Base-by-base conservation (phyloP, 129 eudicot genomes). In the Artemisia annua region DNA sequence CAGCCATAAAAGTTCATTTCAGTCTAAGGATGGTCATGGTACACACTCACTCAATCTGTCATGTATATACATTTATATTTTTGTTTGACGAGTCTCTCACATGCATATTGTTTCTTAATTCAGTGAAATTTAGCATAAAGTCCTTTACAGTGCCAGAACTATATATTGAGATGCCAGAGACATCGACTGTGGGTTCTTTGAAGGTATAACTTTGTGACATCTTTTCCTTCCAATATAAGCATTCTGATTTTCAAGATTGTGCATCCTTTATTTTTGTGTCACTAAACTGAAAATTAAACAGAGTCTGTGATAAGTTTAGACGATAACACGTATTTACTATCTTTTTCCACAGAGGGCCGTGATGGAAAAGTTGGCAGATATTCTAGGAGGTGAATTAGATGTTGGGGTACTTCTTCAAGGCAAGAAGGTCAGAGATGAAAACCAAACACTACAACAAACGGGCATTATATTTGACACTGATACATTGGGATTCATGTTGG, bases 81-180 rank as follows among this genome's bases (percentile, higher is more conserved):
- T 39, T 51, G 26, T 61, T 24, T 55, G 63, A 73, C 39, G 65
- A 24, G 28, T 17, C 61, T 75, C 87, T 84, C 28, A 88, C 50
- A 44, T 71, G 65, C 51, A n/a, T 72, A 49, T 30, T 73, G 78
- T 24, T 67, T 79, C 57, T 79, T 58, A 10, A 7, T 75, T 64
- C 91, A 95, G 99, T 95, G 85, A 87, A 87, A 75, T 83, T 95
- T 17, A 85, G 88, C 88, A 91, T 95, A 48, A 88, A 95, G 80
- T 90, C 99, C 66, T 88, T 95, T 77, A 85, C 68, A 82, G 96
- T 95, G 73, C 99, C 99, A 8, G 97, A 95, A 83, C 88, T 95
- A 75, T 85, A 86, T 63, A 69, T 95, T 57, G 99, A 95, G 84
- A 91, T 95, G 78, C 95, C 99, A 19, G 99, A 95, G 81, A 91